A percentile compares a stretch with the other conserved stretches of the same genome.
phyloP scores from a whole-genome alignment of 345 rosid species.

The Brassica nigra region DNA sequence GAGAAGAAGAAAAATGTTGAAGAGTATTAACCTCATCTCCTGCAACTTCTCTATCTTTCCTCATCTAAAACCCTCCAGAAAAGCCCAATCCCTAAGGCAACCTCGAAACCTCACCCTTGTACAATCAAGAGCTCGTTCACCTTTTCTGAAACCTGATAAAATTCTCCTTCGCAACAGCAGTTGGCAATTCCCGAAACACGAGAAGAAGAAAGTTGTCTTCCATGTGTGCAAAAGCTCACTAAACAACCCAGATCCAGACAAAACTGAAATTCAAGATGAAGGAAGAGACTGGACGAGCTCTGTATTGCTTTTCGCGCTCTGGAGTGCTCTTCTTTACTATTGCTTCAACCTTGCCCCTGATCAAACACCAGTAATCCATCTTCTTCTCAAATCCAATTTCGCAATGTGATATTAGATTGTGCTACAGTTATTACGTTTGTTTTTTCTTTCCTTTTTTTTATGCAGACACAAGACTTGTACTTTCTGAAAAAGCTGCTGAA shows the following conservation, averaged over 20 bases:
- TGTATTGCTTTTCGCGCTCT: constrained; percentile 62
- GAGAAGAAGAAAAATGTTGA: too few species aligned
- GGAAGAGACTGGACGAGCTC: constrained; percentile 77
- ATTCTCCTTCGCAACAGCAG: neutral
- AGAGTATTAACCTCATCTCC: too few species aligned
- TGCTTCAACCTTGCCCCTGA: constrained; percentile 71
- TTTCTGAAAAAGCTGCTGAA: constrained; percentile 75
- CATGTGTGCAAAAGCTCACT: constrained; percentile 46
- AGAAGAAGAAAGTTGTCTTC: constrained; percentile 33
- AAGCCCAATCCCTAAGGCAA: constrained; percentile 3
- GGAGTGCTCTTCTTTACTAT: constrained; percentile 77
- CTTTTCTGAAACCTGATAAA: constrained; percentile 25
- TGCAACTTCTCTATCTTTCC: constrained; percentile 49
- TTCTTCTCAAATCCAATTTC: neutral
- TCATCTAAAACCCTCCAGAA: constrained; percentile 36
- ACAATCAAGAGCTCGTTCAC: constrained; percentile 33
- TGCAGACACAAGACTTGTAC: constrained; percentile 80
- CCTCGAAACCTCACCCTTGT: neutral
- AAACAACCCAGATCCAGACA: constrained; percentile 54
- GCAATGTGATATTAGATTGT: neutral
- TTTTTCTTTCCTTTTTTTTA: neutral
- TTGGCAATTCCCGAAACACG: neutral
- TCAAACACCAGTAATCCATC: constrained; percentile 66
- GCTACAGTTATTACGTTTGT: neutral
- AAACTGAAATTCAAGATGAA: constrained; percentile 40